Evolutionary conservation across 805 yeast species (phyloP), one percentile per base, ranked within the genome.

Genomic region (Wickerhamomyces ciferrii): DNA sequence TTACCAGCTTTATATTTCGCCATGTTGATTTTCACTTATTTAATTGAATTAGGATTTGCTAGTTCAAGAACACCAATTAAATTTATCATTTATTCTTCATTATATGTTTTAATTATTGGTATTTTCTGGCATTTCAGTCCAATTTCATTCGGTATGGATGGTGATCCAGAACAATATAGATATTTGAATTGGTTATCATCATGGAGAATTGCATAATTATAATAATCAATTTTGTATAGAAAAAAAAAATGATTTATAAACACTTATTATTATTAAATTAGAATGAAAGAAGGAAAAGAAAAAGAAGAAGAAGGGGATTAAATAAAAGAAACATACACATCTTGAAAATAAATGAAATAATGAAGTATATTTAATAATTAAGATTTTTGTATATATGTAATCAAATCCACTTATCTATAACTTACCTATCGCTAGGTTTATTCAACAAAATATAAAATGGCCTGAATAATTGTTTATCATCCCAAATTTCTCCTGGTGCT

Each of bases 1-100:
- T 71, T 85, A 59, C 96, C 96, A 42, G 91, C 94, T 0, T 70
- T 87, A 53, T 87, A 87, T 66, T 87, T 87, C 64, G 88, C 89
- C 43, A 69, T 83, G 65, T 64, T 81, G 45, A 77, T 79, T 36
- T 62, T 75, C 43, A 75, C 76, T 5, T 82, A 78, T 60, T 65
- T 74, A 46, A 61, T 81, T 39, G 88, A 83, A 51, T 45, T 53
- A 39, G 53, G 55, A 48, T 48, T 48, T 9, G 39, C 32, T 4
- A 51, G 41, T 39, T 53, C 61, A 21, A 67, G 66, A 43, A 52
- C 46, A 9, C 29, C 47, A 1, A 32, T 63, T 14, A 63, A 63
- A 48, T 35, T 56, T 4, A 39, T 52, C 27, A 54, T 79, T 20
- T 84, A 75, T 59, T 47, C 56, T 2, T 43, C 59, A 1, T 63